These are phyloP conservation scores for Fomitopsis palustris DNA, from an alignment of 1,284 basidiomycete genomes.

Conservation along the genomic window DNA sequence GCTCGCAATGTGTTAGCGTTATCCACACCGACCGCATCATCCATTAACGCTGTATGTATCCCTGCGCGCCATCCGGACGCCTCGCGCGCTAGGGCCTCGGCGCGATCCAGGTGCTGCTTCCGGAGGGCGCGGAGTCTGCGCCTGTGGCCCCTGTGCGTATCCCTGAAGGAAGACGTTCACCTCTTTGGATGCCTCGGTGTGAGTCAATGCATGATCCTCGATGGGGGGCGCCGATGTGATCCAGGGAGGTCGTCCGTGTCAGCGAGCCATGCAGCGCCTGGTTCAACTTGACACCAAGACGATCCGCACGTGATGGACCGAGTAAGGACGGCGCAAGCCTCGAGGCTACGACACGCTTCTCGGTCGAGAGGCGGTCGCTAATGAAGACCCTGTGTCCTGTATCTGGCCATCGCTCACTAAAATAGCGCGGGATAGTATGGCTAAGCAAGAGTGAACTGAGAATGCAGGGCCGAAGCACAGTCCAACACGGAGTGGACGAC, in stretches of 20 bases:
- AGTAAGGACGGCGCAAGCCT: background rate
- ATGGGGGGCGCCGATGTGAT: background rate
- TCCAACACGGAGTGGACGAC: background rate
- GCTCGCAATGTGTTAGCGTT: background rate
- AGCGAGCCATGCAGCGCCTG: background rate
- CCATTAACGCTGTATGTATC: background rate
- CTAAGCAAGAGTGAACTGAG: background rate
- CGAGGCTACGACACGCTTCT: conserved; percentile 7
- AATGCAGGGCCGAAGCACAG: background rate
- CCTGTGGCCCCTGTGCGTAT: background rate
- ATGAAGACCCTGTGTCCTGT: background rate
- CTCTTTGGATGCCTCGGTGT: background rate
- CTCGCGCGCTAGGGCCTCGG: background rate
- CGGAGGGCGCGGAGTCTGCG: background rate
- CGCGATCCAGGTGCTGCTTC: background rate
- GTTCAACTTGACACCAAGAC: background rate
- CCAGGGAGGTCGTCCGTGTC: background rate
- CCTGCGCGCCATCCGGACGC: background rate
- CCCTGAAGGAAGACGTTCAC: background rate
- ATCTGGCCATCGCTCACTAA: background rate
- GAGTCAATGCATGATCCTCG: background rate
- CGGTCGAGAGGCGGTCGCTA: background rate
- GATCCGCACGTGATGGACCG: background rate
- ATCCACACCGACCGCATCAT: background rate
- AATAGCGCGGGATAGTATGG: background rate